Evolutionary conservation across 2,329 filamentous ascomycete genomes (phyloP).

Genomic region (Colletotrichum destructivum): DNA sequence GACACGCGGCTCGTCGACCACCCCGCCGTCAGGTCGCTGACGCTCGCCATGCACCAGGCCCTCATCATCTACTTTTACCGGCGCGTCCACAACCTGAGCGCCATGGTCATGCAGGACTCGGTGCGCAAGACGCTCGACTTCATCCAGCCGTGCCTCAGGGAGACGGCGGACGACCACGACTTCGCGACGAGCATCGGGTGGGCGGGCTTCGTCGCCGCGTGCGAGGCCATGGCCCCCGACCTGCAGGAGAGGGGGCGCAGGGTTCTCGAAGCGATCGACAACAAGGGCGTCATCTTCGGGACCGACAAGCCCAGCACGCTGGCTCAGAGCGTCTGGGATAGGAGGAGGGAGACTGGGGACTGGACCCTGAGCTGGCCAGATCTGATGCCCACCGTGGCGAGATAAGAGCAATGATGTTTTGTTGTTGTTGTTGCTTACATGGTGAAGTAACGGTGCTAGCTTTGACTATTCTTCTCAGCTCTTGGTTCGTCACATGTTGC

Average conservation of each 20-base stretch:
- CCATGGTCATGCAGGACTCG: slow-evolving; percentile 56
- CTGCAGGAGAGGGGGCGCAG: slow-evolving; percentile 50
- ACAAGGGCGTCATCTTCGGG: slow-evolving; percentile 48
- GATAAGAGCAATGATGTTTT: not conserved
- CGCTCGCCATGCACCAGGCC: slow-evolving; percentile 58
- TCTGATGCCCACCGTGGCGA: slow-evolving; percentile 13
- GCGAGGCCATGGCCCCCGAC: slow-evolving; percentile 55
- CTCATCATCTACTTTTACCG: slow-evolving; percentile 63
- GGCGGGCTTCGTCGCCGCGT: slow-evolving; percentile 61
- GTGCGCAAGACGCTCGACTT: slow-evolving; percentile 55
- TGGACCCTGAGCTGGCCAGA: slow-evolving; percentile 51
- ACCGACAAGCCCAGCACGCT: slow-evolving; percentile 47
- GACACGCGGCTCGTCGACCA: slow-evolving; percentile 33
- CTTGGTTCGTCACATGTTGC: not conserved
- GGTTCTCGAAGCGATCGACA: slow-evolving; percentile 48
- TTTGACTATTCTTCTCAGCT: too few species aligned
- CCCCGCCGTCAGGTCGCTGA: slow-evolving; percentile 49
- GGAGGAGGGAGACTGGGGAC: slow-evolving; percentile 47
- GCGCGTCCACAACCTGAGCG: slow-evolving; percentile 57
- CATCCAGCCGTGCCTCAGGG: slow-evolving; percentile 52
- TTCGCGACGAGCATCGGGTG: slow-evolving; percentile 57
- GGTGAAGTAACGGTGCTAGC: too few species aligned
- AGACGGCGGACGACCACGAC: slow-evolving; percentile 52
- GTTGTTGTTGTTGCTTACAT: too few species aligned
- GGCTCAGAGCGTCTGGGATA: slow-evolving; percentile 50